Evolutionary conservation across 1,139 yeast genomes (phyloP).

Genomic region (Yamadazyma atlantica): DNA sequence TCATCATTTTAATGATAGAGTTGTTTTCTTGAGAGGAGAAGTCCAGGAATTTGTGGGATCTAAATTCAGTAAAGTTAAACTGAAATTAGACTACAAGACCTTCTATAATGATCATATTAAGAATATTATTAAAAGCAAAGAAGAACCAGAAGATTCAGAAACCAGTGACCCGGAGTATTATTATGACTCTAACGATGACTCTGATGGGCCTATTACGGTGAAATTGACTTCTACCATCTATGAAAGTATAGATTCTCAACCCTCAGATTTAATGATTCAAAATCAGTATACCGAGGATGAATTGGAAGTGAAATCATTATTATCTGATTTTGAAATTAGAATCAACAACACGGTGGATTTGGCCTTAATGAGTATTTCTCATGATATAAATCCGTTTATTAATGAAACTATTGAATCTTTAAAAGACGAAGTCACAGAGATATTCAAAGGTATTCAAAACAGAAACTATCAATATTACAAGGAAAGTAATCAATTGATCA

Average conservation of each 20-base stretch:
- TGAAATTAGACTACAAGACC: not conserved
- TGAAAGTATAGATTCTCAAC: constrained; percentile 15
- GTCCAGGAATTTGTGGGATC: constrained; percentile 1
- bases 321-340: constrained; percentile 32
- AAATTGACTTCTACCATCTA: constrained; percentile 31
- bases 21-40: not conserved
- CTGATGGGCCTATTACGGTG: constrained; percentile 26
- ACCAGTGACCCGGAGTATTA: constrained; percentile 4
- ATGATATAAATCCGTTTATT: constrained; percentile 40
- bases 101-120: not conserved
- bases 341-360: constrained; percentile 42
- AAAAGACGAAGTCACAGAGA: constrained; percentile 37
- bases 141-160: not conserved
- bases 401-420: constrained; percentile 29
- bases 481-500: constrained; percentile 44
- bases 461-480: constrained; percentile 45
- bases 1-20: not conserved
- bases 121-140: not conserved
- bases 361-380: constrained; percentile 41
- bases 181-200: constrained; percentile 14
- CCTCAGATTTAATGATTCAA: constrained; percentile 1
- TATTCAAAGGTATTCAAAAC: constrained; percentile 43
- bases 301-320: constrained; percentile 18
- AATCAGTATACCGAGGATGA: constrained; percentile 16
- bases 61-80: not conserved